phyloP scores from a whole-genome alignment of 495 filamentous ascomycete species.

The Neurospora hispaniola region DNA sequence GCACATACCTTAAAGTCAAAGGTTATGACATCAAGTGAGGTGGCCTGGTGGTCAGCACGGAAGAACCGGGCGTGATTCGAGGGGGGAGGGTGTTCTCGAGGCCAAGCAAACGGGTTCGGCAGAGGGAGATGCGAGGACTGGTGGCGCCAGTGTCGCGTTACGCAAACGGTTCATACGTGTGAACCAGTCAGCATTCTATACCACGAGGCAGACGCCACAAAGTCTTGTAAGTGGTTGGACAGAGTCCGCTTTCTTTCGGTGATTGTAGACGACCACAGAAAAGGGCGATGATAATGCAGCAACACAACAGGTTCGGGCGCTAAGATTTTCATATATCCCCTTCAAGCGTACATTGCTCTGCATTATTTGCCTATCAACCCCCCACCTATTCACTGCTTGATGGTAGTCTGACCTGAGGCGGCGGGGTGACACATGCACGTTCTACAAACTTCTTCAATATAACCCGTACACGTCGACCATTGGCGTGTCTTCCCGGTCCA shows the following conservation, averaged over 20 bases:
- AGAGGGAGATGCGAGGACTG: neutral
- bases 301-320: neutral
- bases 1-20: slow-evolving; percentile 57
- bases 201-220: neutral
- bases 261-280: neutral
- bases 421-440: neutral
- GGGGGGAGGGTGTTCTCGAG: neutral
- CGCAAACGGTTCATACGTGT: neutral
- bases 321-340: neutral
- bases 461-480: neutral
- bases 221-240: neutral
- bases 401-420: neutral
- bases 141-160: neutral
- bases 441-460: neutral
- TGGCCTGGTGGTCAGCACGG: slow-evolving; percentile 4
- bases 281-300: neutral
- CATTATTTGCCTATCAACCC: neutral
- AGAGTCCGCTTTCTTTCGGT: neutral
- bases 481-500: neutral
- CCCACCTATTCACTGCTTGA: neutral
- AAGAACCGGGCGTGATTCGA: neutral
- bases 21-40: slow-evolving; percentile 47
- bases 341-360: neutral
- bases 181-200: neutral
- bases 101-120: neutral